phyloP scores from a whole-genome alignment of 2,329 filamentous ascomycete species.

The Neodidymelliopsis sp. region DNA sequence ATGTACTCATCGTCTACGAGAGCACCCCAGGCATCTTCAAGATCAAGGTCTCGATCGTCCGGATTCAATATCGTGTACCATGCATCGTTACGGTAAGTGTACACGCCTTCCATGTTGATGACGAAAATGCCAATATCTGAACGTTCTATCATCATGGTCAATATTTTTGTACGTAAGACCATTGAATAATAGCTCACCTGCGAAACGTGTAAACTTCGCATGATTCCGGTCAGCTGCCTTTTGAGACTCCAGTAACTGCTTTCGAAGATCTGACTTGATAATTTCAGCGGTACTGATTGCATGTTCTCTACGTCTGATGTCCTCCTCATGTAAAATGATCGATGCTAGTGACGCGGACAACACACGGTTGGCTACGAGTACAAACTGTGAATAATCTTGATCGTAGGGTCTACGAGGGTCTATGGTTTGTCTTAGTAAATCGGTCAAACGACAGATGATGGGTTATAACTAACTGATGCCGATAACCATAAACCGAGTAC shows the following conservation, averaged over 20 bases:
- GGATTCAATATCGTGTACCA: slow-evolving; percentile 47
- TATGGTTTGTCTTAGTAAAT: background rate
- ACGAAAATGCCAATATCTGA: slow-evolving; percentile 50
- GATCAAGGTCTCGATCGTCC: slow-evolving; percentile 19
- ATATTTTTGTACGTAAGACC: too few relatives aligned
- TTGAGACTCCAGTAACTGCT: slow-evolving; percentile 21
- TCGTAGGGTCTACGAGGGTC: slow-evolving; percentile 49
- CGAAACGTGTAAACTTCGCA: slow-evolving; percentile 45
- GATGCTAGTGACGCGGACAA: slow-evolving; percentile 50
- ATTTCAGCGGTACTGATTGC: slow-evolving; percentile 32
- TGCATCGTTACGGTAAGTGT: slow-evolving; percentile 50
- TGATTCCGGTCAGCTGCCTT: slow-evolving; percentile 38
- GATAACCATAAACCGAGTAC: slow-evolving; percentile 49
- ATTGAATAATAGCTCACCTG: too few relatives aligned
- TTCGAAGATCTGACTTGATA: slow-evolving; percentile 16
- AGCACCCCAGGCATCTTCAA: slow-evolving; percentile 27
- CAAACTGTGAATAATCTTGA: slow-evolving; percentile 50
- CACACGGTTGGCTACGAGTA: slow-evolving; percentile 45
- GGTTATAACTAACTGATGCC: slow-evolving; percentile 38
- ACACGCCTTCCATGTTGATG: slow-evolving; percentile 41
- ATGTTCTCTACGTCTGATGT: slow-evolving; percentile 47
- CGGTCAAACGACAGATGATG: background rate
- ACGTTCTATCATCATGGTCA: too few relatives aligned
- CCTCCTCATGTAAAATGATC: slow-evolving; percentile 50
- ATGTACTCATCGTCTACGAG: slow-evolving; percentile 28